phyloP scores from a whole-genome alignment of 2,329 filamentous ascomycete genomes.

The Sarocladiaceae sp. region DNA sequence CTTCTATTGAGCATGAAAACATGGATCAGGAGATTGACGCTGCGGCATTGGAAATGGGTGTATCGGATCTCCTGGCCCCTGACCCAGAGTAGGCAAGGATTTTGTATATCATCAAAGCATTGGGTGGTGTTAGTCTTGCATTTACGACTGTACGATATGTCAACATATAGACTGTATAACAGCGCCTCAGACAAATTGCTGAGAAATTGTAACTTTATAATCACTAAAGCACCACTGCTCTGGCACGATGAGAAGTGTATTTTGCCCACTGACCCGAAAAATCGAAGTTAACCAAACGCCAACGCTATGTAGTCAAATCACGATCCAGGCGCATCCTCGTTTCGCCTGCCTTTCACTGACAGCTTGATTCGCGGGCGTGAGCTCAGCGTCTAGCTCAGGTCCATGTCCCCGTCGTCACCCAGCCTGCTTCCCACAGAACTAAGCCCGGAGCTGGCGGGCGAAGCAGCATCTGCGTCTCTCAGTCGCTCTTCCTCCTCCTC shows the following conservation, averaged over 20 bases:
- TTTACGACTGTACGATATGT: not conserved
- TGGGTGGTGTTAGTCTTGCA: not conserved
- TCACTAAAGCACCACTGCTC: not conserved
- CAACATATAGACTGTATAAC: not conserved
- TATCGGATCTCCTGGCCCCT: slow-evolving; percentile 28
- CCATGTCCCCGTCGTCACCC: slow-evolving; percentile 43
- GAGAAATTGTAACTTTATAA: not conserved
- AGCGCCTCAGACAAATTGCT: slow-evolving; percentile 12
- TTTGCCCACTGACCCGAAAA: too few relatives aligned
- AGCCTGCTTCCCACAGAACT: slow-evolving; percentile 51
- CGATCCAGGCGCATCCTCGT: not conserved
- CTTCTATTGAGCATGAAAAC: slow-evolving; percentile 17
- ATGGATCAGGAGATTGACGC: slow-evolving; percentile 23
- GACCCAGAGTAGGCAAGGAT: not conserved
- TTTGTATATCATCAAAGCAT: slow-evolving; percentile 1
- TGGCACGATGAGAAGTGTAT: not conserved
- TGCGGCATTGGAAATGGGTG: slow-evolving; percentile 39
- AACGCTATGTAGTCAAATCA: slow-evolving; percentile 3
- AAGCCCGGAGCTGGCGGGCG: slow-evolving; percentile 49
- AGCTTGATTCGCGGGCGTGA: not conserved
- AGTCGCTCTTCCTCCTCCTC: slow-evolving; percentile 14
- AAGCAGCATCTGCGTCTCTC: slow-evolving; percentile 20
- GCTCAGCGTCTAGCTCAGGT: slow-evolving; percentile 29
- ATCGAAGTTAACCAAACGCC: not conserved
- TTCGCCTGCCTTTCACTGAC: not conserved